These are phyloP conservation scores for Lablab purpureus DNA, from an alignment of 306 rosid species.

Conservation along the genomic window DNA sequence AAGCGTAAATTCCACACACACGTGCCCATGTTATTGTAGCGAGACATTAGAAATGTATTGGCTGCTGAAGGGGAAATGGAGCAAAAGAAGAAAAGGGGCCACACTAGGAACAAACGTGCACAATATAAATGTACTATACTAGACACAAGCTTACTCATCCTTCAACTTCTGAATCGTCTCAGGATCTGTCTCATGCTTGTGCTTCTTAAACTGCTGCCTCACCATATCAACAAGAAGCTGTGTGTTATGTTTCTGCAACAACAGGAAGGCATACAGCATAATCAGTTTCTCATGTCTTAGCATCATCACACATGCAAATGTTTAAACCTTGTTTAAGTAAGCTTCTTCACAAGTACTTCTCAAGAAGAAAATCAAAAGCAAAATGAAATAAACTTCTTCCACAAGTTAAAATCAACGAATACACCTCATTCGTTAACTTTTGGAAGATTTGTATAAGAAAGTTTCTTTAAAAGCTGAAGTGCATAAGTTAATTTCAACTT, in stretches of 20 bases:
- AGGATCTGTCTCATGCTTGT: conserved; percentile 87
- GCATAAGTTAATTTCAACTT: not conserved
- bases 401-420: not conserved
- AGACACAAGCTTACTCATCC: conserved; percentile 80
- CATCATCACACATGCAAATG: not conserved
- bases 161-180: conserved; percentile 83
- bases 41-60: conserved; percentile 35
- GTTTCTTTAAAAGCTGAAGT: not conserved
- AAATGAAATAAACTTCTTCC: not conserved
- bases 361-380: not conserved
- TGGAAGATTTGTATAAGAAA: not conserved
- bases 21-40: not conserved
- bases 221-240: conserved; percentile 76
- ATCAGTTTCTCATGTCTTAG: conserved; percentile 35
- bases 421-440: not conserved
- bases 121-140: conserved; percentile 27
- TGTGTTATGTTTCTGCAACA: conserved; percentile 80
- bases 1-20: conserved; percentile 9
- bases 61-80: conserved; percentile 12
- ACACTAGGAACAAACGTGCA: conserved; percentile 29
- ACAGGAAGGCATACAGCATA: conserved; percentile 12
- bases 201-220: conserved; percentile 77
- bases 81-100: conserved; percentile 1
- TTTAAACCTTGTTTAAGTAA: not conserved
- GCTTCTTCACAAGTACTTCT: not conserved